Evolutionary conservation across 768 basidiomycete genomes (phyloP).

Genomic region (Phylloporus arenicola): DNA sequence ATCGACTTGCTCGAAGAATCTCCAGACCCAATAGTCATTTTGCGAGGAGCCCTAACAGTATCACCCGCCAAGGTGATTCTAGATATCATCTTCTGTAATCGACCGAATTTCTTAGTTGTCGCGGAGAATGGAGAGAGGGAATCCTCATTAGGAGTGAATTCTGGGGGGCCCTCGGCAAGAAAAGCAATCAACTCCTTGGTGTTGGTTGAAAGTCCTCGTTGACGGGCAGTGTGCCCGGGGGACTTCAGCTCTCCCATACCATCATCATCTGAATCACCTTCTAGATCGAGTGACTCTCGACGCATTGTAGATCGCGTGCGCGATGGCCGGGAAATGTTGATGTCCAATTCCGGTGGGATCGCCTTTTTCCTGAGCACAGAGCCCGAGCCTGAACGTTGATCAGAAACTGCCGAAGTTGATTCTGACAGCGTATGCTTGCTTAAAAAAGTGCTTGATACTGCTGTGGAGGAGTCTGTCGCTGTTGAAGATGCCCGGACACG

Average conservation of each 20-base stretch:
- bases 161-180: conserved; percentile 53
- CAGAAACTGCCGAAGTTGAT: conserved; percentile 27
- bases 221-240: conserved; percentile 35
- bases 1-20: conserved; percentile 30
- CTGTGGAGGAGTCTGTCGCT: conserved; percentile 26
- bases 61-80: conserved; percentile 52
- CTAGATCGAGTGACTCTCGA: conserved; percentile 67
- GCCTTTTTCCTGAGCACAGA: conserved; percentile 20
- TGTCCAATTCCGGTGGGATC: conserved; percentile 26
- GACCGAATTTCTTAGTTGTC: conserved; percentile 45
- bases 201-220: conserved; percentile 37
- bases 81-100: conserved; percentile 80
- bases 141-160: conserved; percentile 35
- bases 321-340: conserved; percentile 18
- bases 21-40: conserved; percentile 22
- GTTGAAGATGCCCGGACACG: conserved; percentile 31
- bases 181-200: conserved; percentile 53
- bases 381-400: conserved; percentile 21
- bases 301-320: conserved; percentile 48
- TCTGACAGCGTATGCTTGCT: conserved; percentile 29
- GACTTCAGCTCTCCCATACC: conserved; percentile 31
- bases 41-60: conserved; percentile 29
- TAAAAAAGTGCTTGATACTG: conserved; percentile 5
- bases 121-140: conserved; percentile 35
- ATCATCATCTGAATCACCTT: conserved; percentile 67